Evolutionary conservation across 106 monocot species (phyloP).

Genomic region (Acorus gramineus): DNA sequence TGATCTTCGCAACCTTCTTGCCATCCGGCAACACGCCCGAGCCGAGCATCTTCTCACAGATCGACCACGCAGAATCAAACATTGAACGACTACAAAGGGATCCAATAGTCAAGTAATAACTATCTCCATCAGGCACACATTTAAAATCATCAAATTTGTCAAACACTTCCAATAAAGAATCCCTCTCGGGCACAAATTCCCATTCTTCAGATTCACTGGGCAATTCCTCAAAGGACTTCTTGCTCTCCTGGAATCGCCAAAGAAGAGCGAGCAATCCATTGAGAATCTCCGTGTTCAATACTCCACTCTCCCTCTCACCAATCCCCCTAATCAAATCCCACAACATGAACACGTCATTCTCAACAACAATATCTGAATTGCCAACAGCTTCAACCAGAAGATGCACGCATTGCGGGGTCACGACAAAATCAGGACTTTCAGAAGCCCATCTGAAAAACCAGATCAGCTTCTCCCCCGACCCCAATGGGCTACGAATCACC

Average conservation of each 20-base stretch:
- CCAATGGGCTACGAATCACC: constrained; percentile 27
- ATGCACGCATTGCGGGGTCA: constrained; percentile 16
- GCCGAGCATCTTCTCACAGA: constrained; percentile 80
- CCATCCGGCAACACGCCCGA: constrained; percentile 56
- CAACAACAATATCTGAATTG: constrained; percentile 13
- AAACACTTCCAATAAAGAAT: constrained; percentile 58
- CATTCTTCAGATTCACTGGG: too few relatives aligned
- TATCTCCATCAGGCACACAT: constrained; percentile 38
- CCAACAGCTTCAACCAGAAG: constrained; percentile 36
- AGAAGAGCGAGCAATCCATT: constrained; percentile 51
- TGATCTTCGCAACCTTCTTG: constrained; percentile 48
- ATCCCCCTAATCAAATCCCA: constrained; percentile 86
- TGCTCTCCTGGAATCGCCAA: constrained; percentile 41
- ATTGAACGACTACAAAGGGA: constrained; percentile 45
- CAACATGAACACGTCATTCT: constrained; percentile 45
- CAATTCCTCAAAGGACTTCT: not conserved
- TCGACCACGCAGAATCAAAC: constrained; percentile 41
- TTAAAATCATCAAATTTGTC: constrained; percentile 59
- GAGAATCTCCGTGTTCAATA: constrained; percentile 39
- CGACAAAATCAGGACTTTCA: constrained; percentile 14
- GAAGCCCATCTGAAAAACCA: constrained; percentile 54
- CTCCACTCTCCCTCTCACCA: constrained; percentile 28
- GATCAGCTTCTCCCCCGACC: constrained; percentile 36
- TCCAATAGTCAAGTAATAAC: constrained; percentile 59
- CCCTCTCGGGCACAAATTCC: too few relatives aligned